phyloP scores from a whole-genome alignment of 306 rosid species.

The Ormosia semicastrata region DNA sequence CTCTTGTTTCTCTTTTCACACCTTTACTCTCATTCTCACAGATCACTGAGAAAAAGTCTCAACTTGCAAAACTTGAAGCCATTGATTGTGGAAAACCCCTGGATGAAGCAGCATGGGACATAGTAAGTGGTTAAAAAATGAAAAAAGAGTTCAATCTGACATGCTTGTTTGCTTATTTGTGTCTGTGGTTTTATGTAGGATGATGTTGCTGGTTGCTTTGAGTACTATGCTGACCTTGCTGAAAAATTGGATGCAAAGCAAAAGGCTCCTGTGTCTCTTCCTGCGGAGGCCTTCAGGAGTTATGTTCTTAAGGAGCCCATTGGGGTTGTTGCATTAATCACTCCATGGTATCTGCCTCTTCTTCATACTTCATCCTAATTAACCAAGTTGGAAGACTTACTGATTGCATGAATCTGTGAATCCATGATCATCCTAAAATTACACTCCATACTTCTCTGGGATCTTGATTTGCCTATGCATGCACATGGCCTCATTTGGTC shows the following conservation, averaged over 20 bases:
- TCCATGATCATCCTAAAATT: neutral
- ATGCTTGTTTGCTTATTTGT: neutral
- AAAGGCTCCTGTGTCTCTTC: slow-evolving; percentile 75
- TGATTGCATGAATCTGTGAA: neutral
- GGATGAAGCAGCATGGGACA: slow-evolving; percentile 95
- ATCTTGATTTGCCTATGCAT: neutral
- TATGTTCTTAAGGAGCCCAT: slow-evolving; percentile 85
- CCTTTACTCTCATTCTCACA: slow-evolving; percentile 23
- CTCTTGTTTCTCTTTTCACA: neutral
- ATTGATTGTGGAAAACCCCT: slow-evolving; percentile 87
- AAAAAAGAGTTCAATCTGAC: neutral
- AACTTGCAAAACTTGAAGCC: slow-evolving; percentile 70
- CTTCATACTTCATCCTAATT: neutral
- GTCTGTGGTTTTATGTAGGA: slow-evolving; percentile 52
- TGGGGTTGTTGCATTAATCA: slow-evolving; percentile 86
- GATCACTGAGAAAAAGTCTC: slow-evolving; percentile 64
- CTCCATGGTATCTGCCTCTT: slow-evolving; percentile 72
- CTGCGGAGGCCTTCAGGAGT: slow-evolving; percentile 77
- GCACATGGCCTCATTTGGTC: neutral
- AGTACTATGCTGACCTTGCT: slow-evolving; percentile 93
- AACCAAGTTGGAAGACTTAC: neutral
- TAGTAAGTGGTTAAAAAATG: slow-evolving; percentile 30
- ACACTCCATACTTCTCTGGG: neutral
- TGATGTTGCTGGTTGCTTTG: slow-evolving; percentile 97
- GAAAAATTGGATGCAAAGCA: slow-evolving; percentile 85